Percentiles rank a stretch among this genome's conserved stretches.
phyloP scores from a whole-genome alignment of 768 basidiomycete species.

The Suillus spraguei region DNA sequence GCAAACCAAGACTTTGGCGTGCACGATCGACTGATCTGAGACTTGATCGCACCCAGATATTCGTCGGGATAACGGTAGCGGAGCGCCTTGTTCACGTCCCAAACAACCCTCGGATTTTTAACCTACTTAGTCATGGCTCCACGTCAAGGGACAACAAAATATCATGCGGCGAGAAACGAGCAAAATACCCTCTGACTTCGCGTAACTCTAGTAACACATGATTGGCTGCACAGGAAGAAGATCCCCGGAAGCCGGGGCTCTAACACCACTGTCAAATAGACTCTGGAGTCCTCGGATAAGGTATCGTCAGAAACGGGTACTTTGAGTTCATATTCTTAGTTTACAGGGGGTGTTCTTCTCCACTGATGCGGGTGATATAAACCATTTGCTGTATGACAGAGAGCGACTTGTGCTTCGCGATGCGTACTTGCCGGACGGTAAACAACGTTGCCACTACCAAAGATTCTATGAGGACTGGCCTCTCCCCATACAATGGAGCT shows the following conservation, averaged over 20 bases:
- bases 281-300: slow-evolving; percentile 14
- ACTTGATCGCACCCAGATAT: not conserved
- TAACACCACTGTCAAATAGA: slow-evolving; percentile 8
- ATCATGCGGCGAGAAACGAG: not conserved
- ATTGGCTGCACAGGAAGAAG: slow-evolving; percentile 4
- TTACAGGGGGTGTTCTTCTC: not conserved
- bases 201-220: not conserved
- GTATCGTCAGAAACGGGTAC: slow-evolving; percentile 7
- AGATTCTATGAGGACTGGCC: not conserved
- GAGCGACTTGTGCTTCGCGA: not conserved
- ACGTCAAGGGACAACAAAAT: not conserved
- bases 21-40: not conserved
- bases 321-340: slow-evolving; percentile 1
- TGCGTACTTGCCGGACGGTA: not conserved
- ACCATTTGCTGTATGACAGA: not conserved
- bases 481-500: not conserved
- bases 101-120: slow-evolving; percentile 4
- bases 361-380: not conserved
- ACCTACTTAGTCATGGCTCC: not conserved
- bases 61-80: slow-evolving; percentile 7
- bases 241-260: slow-evolving; percentile 8
- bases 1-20: not conserved
- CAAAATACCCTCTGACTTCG: slow-evolving; percentile 4
- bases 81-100: not conserved
- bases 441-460: not conserved